Conservation (phyloP, 202 grass and related monocot genomes). For the Miscanthus sacchariflorus region DNA sequence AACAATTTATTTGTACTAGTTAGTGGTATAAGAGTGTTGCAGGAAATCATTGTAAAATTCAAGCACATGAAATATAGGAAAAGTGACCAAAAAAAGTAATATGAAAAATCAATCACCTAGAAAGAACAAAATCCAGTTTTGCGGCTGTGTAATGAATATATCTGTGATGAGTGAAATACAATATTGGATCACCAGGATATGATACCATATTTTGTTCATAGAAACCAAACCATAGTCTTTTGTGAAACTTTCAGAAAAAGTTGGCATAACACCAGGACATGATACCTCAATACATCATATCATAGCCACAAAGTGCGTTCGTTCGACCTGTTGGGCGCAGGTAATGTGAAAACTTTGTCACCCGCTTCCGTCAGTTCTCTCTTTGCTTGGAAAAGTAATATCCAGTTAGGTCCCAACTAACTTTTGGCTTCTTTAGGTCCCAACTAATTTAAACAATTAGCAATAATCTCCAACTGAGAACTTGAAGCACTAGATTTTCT, state of each 20-base stretch:
- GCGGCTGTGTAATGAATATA: not conserved
- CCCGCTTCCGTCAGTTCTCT: not conserved
- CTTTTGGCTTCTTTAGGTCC: conserved; percentile 18
- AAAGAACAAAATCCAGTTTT: not conserved
- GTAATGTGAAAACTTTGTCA: not conserved
- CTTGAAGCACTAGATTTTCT: conserved; percentile 4
- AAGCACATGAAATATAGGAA: no score
- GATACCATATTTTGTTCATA: not conserved
- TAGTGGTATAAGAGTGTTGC: no score
- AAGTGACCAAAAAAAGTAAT: no score
- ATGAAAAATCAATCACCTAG: not conserved
- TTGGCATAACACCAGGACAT: not conserved
- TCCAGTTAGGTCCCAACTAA: not conserved
- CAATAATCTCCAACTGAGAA: not conserved
- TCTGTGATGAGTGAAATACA: not conserved
- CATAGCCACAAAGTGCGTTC: not conserved
- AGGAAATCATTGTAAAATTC: no score
- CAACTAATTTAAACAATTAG: conserved; percentile 20
- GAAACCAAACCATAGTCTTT: not conserved
- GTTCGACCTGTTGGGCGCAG: not conserved
- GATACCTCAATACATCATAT: no score
- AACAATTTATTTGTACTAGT: no score
- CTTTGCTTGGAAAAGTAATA: not conserved
- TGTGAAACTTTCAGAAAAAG: not conserved
- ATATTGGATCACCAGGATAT: not conserved